Evolutionary conservation across 345 rosid species (phyloP), one percentile per base, ranked within the genome.

Genomic region (Ailanthus altissimus): DNA sequence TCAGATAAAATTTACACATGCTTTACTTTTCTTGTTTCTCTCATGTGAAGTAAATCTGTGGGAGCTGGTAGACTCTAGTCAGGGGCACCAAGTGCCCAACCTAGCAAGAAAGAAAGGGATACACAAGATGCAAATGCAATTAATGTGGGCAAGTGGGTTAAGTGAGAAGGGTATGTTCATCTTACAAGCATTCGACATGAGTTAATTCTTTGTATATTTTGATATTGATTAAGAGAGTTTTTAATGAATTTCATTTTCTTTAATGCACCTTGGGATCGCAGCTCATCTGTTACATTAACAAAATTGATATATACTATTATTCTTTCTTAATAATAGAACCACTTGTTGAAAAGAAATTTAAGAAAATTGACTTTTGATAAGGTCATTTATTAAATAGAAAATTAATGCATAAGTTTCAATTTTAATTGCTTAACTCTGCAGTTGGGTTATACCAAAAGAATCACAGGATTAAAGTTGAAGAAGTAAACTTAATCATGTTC

Each of bases 251-350:
- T 32, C 26, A 70, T 50, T 42, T 51, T 28, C 25, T 32, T 70
- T 70, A 36, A 53, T 43, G 74, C 23, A 53, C 49, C 46, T 71
- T 15, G 75, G 49, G 49, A 71, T 71, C 63, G 36, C 47, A 40
- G 63, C 63, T 21, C 5, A 49, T 68, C 72, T 68, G 58, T 68
- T 68, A 47, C 72, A 49, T 68, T 68, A 47, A 68, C 47, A 25
- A 68, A 68, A 25, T n/a, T 46, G 54, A 16, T 12, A 62, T 36
- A 13, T 16, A 13, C 36, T 25, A n/a, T 42, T 65, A 18, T 42
- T 67, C 11, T 67, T 66, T 42, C 14, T 15, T 49, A 68, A 49
- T 28, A 7, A 2, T 32, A 32, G 38, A 68, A 18, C 59, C 40
- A 49, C 58, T 50, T 69, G 73, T 49, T 69, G 8, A 15, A 16